Conservation (phyloP, 306 rosid species). For the Quillaja saponaria region DNA sequence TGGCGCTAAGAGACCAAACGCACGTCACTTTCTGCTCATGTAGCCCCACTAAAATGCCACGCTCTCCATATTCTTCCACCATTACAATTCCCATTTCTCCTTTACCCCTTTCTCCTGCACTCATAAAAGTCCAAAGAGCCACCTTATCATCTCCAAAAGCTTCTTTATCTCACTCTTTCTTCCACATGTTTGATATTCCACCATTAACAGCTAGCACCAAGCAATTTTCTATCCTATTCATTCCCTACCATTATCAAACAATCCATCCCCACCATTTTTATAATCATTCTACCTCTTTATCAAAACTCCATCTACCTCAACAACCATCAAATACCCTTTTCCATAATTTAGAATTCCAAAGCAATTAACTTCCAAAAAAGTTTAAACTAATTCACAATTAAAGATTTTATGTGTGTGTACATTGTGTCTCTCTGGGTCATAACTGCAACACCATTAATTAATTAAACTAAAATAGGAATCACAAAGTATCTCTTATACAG, state of each 20-base stretch:
- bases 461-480: slow-evolving; percentile 21
- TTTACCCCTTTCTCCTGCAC: slow-evolving; percentile 25
- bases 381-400: not conserved
- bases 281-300: slow-evolving; percentile 12
- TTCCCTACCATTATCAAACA: slow-evolving; percentile 7
- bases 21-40: slow-evolving; percentile 36
- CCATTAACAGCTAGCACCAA: slow-evolving; percentile 30
- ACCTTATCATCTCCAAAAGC: slow-evolving; percentile 25
- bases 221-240: slow-evolving; percentile 18
- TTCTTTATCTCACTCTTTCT: slow-evolving; percentile 19
- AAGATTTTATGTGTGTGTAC: slow-evolving; percentile 2
- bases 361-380: not conserved
- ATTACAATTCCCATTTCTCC: not conserved
- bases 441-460: too few relatives aligned
- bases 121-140: slow-evolving; percentile 31
- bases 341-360: not conserved
- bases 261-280: slow-evolving; percentile 1
- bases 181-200: slow-evolving; percentile 27
- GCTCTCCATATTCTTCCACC: slow-evolving; percentile 29
- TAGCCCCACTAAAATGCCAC: slow-evolving; percentile 30
- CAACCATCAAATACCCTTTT: slow-evolving; percentile 22
- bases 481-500: slow-evolving; percentile 37
- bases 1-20: slow-evolving; percentile 36
- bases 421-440: too few relatives aligned
- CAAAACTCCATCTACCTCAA: slow-evolving; percentile 31